Evolutionary conservation across 768 basidiomycete species (phyloP), one percentile per base, ranked within the genome.

Genomic region (Rhizopogon roseolus): DNA sequence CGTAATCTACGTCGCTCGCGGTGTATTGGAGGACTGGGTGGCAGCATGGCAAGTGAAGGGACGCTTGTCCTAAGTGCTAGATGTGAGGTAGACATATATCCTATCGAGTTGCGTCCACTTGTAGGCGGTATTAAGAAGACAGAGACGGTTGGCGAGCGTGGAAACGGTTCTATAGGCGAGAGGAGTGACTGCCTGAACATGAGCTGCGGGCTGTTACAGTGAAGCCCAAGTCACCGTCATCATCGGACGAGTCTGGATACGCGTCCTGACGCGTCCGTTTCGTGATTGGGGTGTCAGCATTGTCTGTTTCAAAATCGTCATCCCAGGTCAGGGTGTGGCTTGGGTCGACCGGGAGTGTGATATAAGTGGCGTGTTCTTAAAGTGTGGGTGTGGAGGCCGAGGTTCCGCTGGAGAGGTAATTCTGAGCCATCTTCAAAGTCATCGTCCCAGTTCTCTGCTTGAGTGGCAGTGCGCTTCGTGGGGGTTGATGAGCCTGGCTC

Each of bases 121-220:
- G 71, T 68, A 3, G 80, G 76, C 1, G 80, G 86, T 43, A 86
- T 79, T 2, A 86, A 86, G 66, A 89, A 90, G 1, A 86, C 82
- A 0, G 85, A 87, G 5, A 81, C 66, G 13, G 76, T 71, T 3
- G 86, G 86, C 0, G 84, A 85, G 32, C 81, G 77, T 16, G 84
- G 83, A 55, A 77, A 79, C 4, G 73, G 73, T 9, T 72, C 69
- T 25, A 64, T 59, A 59, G 58, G 61, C 41, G 55, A 64, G 34
- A 64, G 56, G 40, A 68, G 44, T 2, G 64, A 58, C 54, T 50
- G 64, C 53, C 56, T 62, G 46, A 32, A 62, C 59, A 71, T 70
- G 27, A 63, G 64, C 1, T 74, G 29, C 79, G 78, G 2, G 84
- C 83, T 1, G 88, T 90, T 48, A 90, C 81, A 0, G 69, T 76